Evolutionary conservation across 441 rosid species (phyloP).

Genomic region (Pelargonium cotyledonis): DNA sequence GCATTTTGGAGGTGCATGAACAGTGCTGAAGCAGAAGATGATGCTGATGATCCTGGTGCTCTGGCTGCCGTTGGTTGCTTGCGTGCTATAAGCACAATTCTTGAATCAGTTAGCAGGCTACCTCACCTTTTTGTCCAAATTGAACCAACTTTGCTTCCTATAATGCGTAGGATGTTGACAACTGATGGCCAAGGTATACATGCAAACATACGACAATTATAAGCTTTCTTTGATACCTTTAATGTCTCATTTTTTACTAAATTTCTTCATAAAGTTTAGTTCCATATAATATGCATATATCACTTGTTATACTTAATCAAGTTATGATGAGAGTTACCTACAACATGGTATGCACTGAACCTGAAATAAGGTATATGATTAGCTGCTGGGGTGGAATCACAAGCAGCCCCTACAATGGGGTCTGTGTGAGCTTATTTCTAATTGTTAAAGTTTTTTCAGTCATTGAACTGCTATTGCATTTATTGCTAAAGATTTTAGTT

Average conservation of each 20-base stretch:
- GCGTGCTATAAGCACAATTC: constrained; percentile 98
- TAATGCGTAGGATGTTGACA: constrained; percentile 95
- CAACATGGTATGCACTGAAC: too few species aligned
- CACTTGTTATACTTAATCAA: too few species aligned
- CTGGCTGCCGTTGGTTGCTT: constrained; percentile 98
- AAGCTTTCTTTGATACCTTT: neutral
- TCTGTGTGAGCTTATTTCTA: too few species aligned
- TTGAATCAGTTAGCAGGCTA: constrained; percentile 91
- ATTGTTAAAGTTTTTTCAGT: too few species aligned
- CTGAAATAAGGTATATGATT: too few species aligned
- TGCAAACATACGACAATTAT: constrained; percentile 4
- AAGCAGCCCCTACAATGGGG: too few species aligned
- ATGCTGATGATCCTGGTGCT: constrained; percentile 95
- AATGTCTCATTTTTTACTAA: neutral
- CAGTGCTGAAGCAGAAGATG: constrained; percentile 83
- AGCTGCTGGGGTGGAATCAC: too few species aligned
- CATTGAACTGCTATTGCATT: too few species aligned
- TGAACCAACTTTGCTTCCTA: constrained; percentile 92
- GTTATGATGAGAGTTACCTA: too few species aligned
- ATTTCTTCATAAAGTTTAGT: neutral
- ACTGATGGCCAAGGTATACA: constrained; percentile 91
- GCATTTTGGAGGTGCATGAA: constrained; percentile 98
- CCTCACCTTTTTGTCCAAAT: constrained; percentile 89
- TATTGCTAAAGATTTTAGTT: too few species aligned
- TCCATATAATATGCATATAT: too few species aligned